Percentiles rank a stretch among this genome's conserved stretches.
Conservation (phyloP, 2,329 filamentous ascomycete genomes). For the Hymenoscyphus salicellus region DNA sequence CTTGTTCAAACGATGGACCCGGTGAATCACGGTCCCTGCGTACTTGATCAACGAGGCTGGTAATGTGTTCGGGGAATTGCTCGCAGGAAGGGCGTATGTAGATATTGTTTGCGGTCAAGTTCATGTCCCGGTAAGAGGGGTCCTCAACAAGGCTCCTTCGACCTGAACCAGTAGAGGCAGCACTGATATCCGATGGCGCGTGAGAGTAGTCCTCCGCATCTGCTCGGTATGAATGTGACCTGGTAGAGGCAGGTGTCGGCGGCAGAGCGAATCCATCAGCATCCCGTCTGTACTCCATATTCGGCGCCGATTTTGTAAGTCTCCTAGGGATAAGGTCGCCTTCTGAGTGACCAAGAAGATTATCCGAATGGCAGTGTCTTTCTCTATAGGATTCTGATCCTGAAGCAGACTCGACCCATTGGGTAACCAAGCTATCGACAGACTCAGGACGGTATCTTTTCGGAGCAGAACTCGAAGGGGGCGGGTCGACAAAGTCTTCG, state of each 20-base stretch:
- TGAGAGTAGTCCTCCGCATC: constrained; percentile 15
- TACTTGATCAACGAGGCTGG: constrained; percentile 22
- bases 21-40: constrained; percentile 23
- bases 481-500: constrained; percentile 22
- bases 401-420: constrained; percentile 26
- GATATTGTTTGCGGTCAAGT: constrained; percentile 31
- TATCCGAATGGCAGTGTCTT: constrained; percentile 32
- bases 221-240: constrained; percentile 13
- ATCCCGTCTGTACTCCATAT: constrained; percentile 44
- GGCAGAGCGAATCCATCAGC: constrained; percentile 67
- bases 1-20: constrained; percentile 20
- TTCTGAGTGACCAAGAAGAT: constrained; percentile 25
- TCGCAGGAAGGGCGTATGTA: constrained; percentile 23
- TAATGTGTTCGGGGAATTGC: constrained; percentile 24
- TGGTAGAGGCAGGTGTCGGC: constrained; percentile 37
- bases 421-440: constrained; percentile 28
- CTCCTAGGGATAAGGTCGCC: constrained; percentile 27
- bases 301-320: constrained; percentile 22
- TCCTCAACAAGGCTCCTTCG: constrained; percentile 29
- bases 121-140: constrained; percentile 23
- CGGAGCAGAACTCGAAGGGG: constrained; percentile 21
- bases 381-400: constrained; percentile 25
- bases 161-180: constrained; percentile 21
- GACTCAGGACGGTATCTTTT: constrained; percentile 27
- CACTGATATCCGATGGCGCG: constrained; percentile 16